A percentile compares a stretch with the other conserved stretches of the same genome.
phyloP scores from a whole-genome alignment of 2,329 filamentous ascomycete genomes.

The Atkinsonella texensis region DNA sequence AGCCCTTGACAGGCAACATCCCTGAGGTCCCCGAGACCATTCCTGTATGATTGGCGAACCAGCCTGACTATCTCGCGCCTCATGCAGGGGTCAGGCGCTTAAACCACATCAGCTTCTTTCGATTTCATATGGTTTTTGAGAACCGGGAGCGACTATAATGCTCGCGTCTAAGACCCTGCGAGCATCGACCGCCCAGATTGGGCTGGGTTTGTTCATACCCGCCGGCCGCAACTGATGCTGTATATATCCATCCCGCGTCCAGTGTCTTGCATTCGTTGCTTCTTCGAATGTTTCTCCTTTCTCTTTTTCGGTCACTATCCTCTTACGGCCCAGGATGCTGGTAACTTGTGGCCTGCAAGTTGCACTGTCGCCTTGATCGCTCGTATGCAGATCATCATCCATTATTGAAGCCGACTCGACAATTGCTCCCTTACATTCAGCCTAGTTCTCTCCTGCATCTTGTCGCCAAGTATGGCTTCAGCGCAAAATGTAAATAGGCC shows the following conservation, averaged over 20 bases:
- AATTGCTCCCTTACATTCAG: not conserved
- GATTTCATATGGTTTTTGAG: not conserved
- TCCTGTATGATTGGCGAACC: conserved; percentile 18
- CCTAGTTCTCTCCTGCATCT: not conserved
- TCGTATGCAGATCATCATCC: not conserved
- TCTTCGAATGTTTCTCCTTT: not conserved
- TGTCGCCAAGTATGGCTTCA: conserved; percentile 12
- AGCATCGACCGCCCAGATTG: not conserved
- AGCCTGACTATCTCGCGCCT: conserved; percentile 1
- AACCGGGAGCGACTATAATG: not conserved
- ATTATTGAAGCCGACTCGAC: not conserved
- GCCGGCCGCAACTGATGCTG: not conserved
- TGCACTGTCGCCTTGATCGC: not conserved
- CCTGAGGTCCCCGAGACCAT: not conserved
- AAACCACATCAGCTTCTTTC: conserved; percentile 4
- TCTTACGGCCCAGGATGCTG: not conserved
- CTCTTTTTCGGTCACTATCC: not conserved
- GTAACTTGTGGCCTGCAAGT: not conserved
- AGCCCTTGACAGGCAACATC: conserved; percentile 14
- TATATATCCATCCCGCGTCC: not conserved
- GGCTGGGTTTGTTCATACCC: not conserved
- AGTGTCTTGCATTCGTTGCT: not conserved
- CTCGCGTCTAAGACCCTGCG: not conserved
- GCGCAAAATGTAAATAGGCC: conserved; percentile 11
- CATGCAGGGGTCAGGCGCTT: conserved; percentile 16